phyloP scores from a whole-genome alignment of 768 basidiomycete species.

The Suillus brevipes region DNA sequence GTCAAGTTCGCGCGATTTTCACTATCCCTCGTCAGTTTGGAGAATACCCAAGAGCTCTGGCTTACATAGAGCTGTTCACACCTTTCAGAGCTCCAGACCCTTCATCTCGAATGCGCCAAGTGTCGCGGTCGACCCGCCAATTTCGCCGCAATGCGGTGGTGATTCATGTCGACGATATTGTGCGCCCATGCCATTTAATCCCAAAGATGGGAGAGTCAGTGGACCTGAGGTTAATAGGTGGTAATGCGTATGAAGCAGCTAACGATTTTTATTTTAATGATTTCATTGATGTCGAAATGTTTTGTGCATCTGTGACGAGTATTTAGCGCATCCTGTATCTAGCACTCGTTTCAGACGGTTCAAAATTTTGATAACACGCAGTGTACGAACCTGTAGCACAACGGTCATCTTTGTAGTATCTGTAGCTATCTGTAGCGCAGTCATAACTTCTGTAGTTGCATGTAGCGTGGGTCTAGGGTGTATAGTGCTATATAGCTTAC shows the following conservation, averaged over 20 bases:
- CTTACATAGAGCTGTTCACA: slow-evolving; percentile 29
- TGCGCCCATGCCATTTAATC: slow-evolving; percentile 9
- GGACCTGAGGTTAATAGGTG: slow-evolving; percentile 10
- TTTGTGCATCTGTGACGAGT: not conserved
- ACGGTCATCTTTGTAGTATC: not conserved
- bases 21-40: slow-evolving; percentile 10
- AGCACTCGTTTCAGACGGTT: too few relatives aligned
- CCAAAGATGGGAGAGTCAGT: slow-evolving; percentile 18
- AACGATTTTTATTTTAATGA: slow-evolving; percentile 7
- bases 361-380: too few relatives aligned
- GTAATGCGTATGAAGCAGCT: slow-evolving; percentile 1
- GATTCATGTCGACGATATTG: not conserved
- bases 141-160: not conserved
- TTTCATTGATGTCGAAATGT: slow-evolving; percentile 1
- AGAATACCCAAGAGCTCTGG: slow-evolving; percentile 13
- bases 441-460: not conserved
- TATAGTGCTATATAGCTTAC: too few relatives aligned
- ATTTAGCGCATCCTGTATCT: not conserved
- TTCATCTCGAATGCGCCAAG: not conserved
- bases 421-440: not conserved
- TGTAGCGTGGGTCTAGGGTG: not conserved
- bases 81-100: slow-evolving; percentile 11
- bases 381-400: not conserved
- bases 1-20: slow-evolving; percentile 15
- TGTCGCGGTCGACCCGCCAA: slow-evolving; percentile 4